These are phyloP conservation scores for Ceratocystis destructans DNA, from an alignment of 2,329 filamentous ascomycete genomes.

Conservation along the genomic window DNA sequence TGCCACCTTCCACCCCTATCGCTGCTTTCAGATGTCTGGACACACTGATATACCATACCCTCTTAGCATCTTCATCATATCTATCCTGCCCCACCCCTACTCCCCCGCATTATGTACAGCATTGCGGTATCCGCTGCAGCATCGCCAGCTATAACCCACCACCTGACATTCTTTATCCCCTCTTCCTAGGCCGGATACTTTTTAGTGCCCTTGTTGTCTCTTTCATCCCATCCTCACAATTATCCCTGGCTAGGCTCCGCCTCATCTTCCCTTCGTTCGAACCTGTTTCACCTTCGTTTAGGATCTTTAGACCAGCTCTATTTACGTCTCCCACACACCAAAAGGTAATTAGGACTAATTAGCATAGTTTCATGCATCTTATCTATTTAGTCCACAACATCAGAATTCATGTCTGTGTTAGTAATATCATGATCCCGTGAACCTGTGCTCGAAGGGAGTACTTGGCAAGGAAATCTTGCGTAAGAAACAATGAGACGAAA, in stretches of 20 bases:
- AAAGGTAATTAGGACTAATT: not conserved
- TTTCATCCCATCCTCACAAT: not conserved
- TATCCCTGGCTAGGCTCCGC: not conserved
- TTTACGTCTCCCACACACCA: not conserved
- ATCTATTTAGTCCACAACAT: not conserved
- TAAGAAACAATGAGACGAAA: not conserved
- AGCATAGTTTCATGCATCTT: not conserved
- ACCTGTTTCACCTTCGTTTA: slow-evolving; percentile 4
- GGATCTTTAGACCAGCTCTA: not conserved
- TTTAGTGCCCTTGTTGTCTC: not conserved
- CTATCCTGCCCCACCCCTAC: too few species aligned
- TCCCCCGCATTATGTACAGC: too few species aligned
- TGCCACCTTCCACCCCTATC: too few species aligned
- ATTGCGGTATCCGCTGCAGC: too few species aligned
- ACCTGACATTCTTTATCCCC: too few species aligned
- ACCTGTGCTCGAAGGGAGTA: not conserved
- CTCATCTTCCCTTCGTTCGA: not conserved
- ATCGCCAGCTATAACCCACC: too few species aligned
- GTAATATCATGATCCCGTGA: not conserved
- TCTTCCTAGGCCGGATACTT: too few species aligned
- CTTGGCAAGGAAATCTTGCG: too few species aligned
- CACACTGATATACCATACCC: too few species aligned
- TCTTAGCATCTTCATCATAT: too few species aligned
- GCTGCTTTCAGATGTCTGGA: too few species aligned
- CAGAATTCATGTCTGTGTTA: too few species aligned